Evolutionary conservation across 306 rosid species (phyloP), one percentile per base, ranked within the genome.

Genomic region (Sicyos baderoa): DNA sequence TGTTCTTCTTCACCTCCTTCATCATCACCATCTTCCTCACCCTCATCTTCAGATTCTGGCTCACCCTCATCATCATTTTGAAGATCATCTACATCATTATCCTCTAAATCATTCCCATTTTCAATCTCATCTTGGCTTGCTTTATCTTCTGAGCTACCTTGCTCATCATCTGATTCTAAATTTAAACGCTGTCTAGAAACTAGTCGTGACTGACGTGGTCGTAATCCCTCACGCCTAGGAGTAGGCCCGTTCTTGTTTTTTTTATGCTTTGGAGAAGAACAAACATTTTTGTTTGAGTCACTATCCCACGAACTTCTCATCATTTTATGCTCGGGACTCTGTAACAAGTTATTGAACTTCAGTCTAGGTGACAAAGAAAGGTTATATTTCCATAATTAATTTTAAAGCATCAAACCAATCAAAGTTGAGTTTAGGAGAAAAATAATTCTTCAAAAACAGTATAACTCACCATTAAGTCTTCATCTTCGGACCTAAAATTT

Each of bases 141-240:
- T 75, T 92, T 89, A 52, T 83, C 96, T 49, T 82, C 93, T 44
- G 91, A 92, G 73, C 83, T 78, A 35, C 75, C 92, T 69, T 83
- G 86, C 66, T 83, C 96, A 79, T 89, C 91, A 64, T 83, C 95
- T 67, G 83, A 87, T 71, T 79, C 89, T 69, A 72, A 83, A 71
- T 69, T 53, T n/a, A 82, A 72, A 48, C 52, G 83, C 49, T 82
- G 76, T 76, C 84, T 89, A 19, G 80, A 63, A 74, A 45, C 56
- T 56, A 74, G 60, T 84, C 82, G 86, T 15, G 87, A 84, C 73
- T 86, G 87, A 45, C 99, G 99, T 77, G 99, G 99, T 10, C 99
- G 84, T 59, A 93, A 78, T 69, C 99, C 99, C 83, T 93, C 99
- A 15, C 99, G 97, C 40, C 97, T 81, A 40, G 99, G 99, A 17